Evolutionary conservation across 2,329 filamentous ascomycete species (phyloP).

Genomic region (Colletotrichum caudatum): DNA sequence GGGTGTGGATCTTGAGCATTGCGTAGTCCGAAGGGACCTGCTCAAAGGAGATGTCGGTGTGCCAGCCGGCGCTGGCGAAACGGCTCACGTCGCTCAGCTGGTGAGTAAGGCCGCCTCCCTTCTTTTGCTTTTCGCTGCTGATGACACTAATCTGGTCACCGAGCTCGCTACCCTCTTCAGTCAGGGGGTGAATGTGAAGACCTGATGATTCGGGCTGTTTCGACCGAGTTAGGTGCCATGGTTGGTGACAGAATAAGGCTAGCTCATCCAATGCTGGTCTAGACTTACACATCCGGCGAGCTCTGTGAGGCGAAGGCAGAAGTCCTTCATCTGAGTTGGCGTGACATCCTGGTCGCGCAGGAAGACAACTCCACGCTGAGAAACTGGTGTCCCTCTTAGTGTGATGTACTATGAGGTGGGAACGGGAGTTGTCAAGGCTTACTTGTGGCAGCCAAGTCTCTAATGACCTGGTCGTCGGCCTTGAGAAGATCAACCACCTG

Average conservation of each 20-base stretch:
- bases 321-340: slow-evolving; percentile 53
- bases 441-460: slow-evolving; percentile 65
- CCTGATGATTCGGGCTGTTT: slow-evolving; percentile 58
- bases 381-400: slow-evolving; percentile 44
- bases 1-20: slow-evolving; percentile 59
- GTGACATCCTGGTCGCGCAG: slow-evolving; percentile 53
- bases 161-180: slow-evolving; percentile 63
- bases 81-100: slow-evolving; percentile 63
- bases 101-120: slow-evolving; percentile 64
- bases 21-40: slow-evolving; percentile 60
- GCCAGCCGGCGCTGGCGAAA: slow-evolving; percentile 55
- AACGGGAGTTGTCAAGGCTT: background rate
- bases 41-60: slow-evolving; percentile 58
- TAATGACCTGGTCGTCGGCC: slow-evolving; percentile 60
- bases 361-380: slow-evolving; percentile 55
- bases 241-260: background rate
- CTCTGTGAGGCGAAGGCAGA: slow-evolving; percentile 52
- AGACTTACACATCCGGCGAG: slow-evolving; percentile 47
- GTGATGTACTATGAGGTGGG: background rate
- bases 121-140: slow-evolving; percentile 66
- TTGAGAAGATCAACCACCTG: slow-evolving; percentile 52
- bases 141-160: slow-evolving; percentile 69
- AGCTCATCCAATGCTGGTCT: background rate
- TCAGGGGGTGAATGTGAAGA: slow-evolving; percentile 67
- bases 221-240: slow-evolving; percentile 20